Percentiles rank a stretch among this genome's conserved stretches.
Evolutionary conservation across 2,329 filamentous ascomycete species (phyloP).

Genomic region (Diaporthe capsici): DNA sequence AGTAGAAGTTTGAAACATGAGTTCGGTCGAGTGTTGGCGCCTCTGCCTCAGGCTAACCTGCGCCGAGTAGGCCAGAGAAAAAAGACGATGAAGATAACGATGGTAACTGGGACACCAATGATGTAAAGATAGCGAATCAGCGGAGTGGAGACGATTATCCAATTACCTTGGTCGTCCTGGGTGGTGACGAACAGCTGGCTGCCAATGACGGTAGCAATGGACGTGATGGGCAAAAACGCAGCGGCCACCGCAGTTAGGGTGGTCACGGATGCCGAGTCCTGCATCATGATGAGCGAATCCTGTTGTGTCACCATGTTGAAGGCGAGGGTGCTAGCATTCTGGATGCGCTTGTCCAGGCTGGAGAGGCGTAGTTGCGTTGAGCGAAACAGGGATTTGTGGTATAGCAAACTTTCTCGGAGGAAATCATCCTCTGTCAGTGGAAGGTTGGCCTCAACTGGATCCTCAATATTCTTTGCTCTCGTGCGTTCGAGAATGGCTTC

Average conservation of each 20-base stretch:
- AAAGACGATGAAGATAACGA: neutral
- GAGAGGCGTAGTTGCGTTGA: neutral
- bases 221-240: neutral
- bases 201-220: neutral
- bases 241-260: neutral
- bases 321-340: neutral
- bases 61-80: too few relatives aligned
- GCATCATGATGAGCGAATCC: neutral
- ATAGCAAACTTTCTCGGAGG: neutral
- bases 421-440: neutral
- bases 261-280: neutral
- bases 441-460: neutral
- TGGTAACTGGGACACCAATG: neutral
- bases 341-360: neutral
- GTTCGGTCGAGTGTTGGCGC: neutral
- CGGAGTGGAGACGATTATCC: neutral
- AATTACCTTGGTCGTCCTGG: neutral
- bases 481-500: neutral
- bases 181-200: neutral
- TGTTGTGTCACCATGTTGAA: neutral
- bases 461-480: neutral
- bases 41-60: neutral
- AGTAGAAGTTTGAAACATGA: neutral
- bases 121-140: neutral
- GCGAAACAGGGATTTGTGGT: neutral